These are phyloP conservation scores for Cladophialophora yegresii DNA, from an alignment of 2,329 filamentous ascomycete genomes.

Conservation along the genomic window DNA sequence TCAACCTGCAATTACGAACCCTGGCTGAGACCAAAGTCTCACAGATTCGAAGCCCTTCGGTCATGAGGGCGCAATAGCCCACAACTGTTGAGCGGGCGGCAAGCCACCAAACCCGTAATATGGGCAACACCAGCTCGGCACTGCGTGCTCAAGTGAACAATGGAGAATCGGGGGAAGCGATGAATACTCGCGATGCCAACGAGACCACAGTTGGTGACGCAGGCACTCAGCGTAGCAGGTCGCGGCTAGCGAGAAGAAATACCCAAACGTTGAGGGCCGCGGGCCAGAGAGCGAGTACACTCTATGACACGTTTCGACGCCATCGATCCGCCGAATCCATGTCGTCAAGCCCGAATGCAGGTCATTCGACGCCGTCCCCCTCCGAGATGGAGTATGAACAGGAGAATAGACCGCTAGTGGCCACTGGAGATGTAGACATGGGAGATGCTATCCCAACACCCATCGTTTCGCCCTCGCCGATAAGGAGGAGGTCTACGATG, in stretches of 20 bases:
- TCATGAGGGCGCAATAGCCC: slow-evolving; percentile 26
- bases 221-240: slow-evolving; percentile 14
- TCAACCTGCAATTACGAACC: background rate
- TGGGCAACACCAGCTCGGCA: slow-evolving; percentile 31
- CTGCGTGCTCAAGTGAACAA: slow-evolving; percentile 20
- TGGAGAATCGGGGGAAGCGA: slow-evolving; percentile 24
- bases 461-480: slow-evolving; percentile 37
- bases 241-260: slow-evolving; percentile 26
- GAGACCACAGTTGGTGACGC: slow-evolving; percentile 6
- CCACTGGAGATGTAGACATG: slow-evolving; percentile 40
- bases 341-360: slow-evolving; percentile 19
- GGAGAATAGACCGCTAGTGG: slow-evolving; percentile 43
- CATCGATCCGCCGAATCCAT: slow-evolving; percentile 32
- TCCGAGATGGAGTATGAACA: slow-evolving; percentile 43
- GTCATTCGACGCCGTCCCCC: slow-evolving; percentile 25
- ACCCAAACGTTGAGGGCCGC: slow-evolving; percentile 23
- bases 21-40: background rate
- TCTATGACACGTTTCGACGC: slow-evolving; percentile 37
- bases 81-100: slow-evolving; percentile 16
- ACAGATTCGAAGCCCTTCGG: slow-evolving; percentile 1
- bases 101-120: slow-evolving; percentile 13
- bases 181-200: slow-evolving; percentile 13
- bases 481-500: slow-evolving; percentile 50
- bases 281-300: slow-evolving; percentile 30
- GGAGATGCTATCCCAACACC: slow-evolving; percentile 33